A percentile compares a stretch with the other conserved stretches of the same genome.
phyloP scores from a whole-genome alignment of 352 stramenopile genomes.

The Pythium pyrilobum region DNA sequence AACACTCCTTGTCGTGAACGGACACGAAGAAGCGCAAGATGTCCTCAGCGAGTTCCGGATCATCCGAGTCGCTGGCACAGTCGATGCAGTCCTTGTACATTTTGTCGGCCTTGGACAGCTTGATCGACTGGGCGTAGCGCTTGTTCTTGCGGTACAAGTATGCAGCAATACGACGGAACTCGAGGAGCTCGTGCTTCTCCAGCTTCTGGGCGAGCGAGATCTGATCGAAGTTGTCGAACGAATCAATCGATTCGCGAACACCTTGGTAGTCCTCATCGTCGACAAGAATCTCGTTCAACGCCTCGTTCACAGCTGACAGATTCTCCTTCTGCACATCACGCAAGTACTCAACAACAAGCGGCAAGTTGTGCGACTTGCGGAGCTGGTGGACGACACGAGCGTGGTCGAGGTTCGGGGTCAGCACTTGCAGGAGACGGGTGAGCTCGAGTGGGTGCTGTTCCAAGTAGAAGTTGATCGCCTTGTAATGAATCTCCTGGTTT shows the following conservation, averaged over 20 bases:
- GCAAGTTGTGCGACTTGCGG: slow-evolving; percentile 95
- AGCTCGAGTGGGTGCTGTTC: slow-evolving; percentile 96
- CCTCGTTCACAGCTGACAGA: slow-evolving; percentile 98
- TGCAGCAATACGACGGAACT: slow-evolving; percentile 99
- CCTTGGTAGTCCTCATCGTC: slow-evolving; percentile 99
- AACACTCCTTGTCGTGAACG: slow-evolving; percentile 99
- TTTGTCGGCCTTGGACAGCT: slow-evolving; percentile 98
- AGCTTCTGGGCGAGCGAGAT: slow-evolving; percentile 98
- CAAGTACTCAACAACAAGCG: slow-evolving; percentile 97
- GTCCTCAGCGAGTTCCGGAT: slow-evolving; percentile 95
- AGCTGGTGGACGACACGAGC: slow-evolving; percentile 98
- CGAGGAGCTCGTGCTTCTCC: slow-evolving; percentile 98
- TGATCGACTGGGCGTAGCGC: slow-evolving; percentile 96
- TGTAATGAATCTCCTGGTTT: slow-evolving; percentile 99
- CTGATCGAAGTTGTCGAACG: slow-evolving; percentile 99
- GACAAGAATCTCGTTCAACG: slow-evolving; percentile 95
- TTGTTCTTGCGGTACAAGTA: slow-evolving; percentile 99
- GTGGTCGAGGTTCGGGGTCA: slow-evolving; percentile 98
- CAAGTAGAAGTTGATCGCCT: slow-evolving; percentile 99
- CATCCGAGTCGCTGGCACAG: slow-evolving; percentile 95
- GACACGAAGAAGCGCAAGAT: slow-evolving; percentile 99
- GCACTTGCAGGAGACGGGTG: slow-evolving; percentile 95
- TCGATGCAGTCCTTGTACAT: slow-evolving; percentile 99
- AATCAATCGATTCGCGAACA: slow-evolving; percentile 96
- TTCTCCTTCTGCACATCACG: slow-evolving; percentile 99